These are phyloP conservation scores for Fusarium irregulare DNA, from an alignment of 2,329 filamentous ascomycete species.

Conservation along the genomic window DNA sequence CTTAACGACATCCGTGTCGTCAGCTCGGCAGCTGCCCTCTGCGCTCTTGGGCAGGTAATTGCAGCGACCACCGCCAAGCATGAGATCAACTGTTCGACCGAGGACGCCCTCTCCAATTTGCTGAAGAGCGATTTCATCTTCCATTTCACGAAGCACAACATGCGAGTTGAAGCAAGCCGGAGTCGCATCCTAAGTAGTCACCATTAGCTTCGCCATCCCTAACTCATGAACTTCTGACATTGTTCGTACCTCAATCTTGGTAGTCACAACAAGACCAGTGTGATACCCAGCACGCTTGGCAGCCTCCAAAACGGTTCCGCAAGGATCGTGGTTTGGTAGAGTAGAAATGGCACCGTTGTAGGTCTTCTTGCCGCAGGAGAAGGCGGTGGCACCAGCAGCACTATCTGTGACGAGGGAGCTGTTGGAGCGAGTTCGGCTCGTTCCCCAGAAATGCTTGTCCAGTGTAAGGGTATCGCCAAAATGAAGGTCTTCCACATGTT, in stretches of 20 bases:
- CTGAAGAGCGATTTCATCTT: slow-evolving; percentile 92
- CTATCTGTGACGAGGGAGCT: slow-evolving; percentile 92
- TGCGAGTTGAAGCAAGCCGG: slow-evolving; percentile 95
- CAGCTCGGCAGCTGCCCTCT: slow-evolving; percentile 81
- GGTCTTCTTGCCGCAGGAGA: slow-evolving; percentile 91
- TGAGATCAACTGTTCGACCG: slow-evolving; percentile 88
- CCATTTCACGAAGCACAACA: slow-evolving; percentile 80
- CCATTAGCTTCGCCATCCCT: background rate
- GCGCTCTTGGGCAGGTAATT: slow-evolving; percentile 90
- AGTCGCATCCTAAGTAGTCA: slow-evolving; percentile 86
- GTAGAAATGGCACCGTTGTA: slow-evolving; percentile 98
- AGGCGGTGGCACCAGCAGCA: slow-evolving; percentile 96
- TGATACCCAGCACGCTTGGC: slow-evolving; percentile 91
- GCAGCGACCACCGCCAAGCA: slow-evolving; percentile 92
- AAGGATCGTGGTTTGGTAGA: slow-evolving; percentile 84
- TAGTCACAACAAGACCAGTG: slow-evolving; percentile 95
- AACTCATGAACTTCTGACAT: background rate
- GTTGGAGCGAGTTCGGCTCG: slow-evolving; percentile 85
- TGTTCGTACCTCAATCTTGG: slow-evolving; percentile 54
- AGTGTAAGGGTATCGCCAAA: slow-evolving; percentile 80
- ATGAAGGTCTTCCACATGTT: slow-evolving; percentile 79
- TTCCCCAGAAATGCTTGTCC: slow-evolving; percentile 90
- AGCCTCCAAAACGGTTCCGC: slow-evolving; percentile 92
- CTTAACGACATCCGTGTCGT: slow-evolving; percentile 79
- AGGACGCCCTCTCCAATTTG: slow-evolving; percentile 89